These are phyloP conservation scores for Psilocybe tampanensis DNA, from an alignment of 768 basidiomycete species.

Conservation along the genomic window DNA sequence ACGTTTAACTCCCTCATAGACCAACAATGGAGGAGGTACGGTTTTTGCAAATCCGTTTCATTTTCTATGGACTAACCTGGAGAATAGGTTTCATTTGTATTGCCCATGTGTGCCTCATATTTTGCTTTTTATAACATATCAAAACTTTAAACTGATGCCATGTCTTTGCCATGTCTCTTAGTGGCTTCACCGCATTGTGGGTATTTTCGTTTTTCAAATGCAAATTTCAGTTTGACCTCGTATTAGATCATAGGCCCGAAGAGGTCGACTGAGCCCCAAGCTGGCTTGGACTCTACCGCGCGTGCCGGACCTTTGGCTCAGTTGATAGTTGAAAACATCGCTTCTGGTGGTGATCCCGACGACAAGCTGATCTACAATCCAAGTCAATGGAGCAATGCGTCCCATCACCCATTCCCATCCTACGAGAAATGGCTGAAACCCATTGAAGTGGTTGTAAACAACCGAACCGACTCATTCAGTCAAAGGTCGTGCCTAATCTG, in stretches of 20 bases:
- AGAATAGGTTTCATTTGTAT: slow-evolving; percentile 54
- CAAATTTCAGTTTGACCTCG: not conserved
- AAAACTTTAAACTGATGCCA: not conserved
- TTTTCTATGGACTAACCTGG: not conserved
- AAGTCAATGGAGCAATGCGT: slow-evolving; percentile 48
- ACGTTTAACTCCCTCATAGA: slow-evolving; percentile 25
- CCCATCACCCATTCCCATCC: slow-evolving; percentile 42
- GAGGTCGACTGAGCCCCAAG: slow-evolving; percentile 52
- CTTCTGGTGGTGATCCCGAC: slow-evolving; percentile 46
- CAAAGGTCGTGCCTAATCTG: slow-evolving; percentile 35
- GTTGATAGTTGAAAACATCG: slow-evolving; percentile 47
- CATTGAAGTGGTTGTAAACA: slow-evolving; percentile 46
- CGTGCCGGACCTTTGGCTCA: slow-evolving; percentile 53
- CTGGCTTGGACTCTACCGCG: slow-evolving; percentile 52
- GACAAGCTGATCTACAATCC: slow-evolving; percentile 50
- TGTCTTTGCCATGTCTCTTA: slow-evolving; percentile 13
- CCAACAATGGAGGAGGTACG: slow-evolving; percentile 51
- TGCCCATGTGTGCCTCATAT: slow-evolving; percentile 47
- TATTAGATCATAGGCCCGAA: slow-evolving; percentile 53
- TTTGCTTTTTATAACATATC: not conserved
- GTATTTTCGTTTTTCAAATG: slow-evolving; percentile 11
- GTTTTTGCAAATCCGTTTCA: not conserved
- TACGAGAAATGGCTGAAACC: slow-evolving; percentile 50
- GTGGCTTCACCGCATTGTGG: slow-evolving; percentile 50
- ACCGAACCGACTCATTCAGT: slow-evolving; percentile 50